Evolutionary conservation across 768 basidiomycete species (phyloP), one percentile per base, ranked within the genome.

Genomic region (Leccinellum luteum): DNA sequence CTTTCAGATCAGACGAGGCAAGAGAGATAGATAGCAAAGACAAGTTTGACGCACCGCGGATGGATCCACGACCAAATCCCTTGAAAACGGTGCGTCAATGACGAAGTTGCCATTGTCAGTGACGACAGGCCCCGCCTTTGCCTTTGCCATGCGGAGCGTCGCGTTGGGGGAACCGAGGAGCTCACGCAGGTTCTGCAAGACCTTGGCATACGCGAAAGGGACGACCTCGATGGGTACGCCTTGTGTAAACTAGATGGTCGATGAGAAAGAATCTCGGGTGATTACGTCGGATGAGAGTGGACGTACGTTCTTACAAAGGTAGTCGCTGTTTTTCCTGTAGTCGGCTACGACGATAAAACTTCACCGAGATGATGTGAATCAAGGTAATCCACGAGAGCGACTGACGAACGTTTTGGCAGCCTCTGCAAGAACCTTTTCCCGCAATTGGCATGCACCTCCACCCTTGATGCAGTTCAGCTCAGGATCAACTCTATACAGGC

Each of bases 381-480:
- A 23, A 2, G 17, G 34, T 14, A 13, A 14, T 19, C 14, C 44
- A 14, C 8, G 27, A 14, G 27, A 1, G 23, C 10, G 44, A 52
- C n/a, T 54, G 34, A 57, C 58, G 57, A 56, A 92, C 85, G 89
- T 93, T 59, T 82, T 81, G 12, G 97, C 97, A 31, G 94, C 95
- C 72, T 99, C 97, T 1, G 97, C 97, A 14, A 99, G 82, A 7
- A 99, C 94, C 73, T 99, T 99, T 76, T 99, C 97, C 28, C 95
- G 84, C 32, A 98, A 76, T 64, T 98, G 97, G 71, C 96, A 98
- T 1, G 94, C 96, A 3, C 96, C 96, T 56, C 96, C 96, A 7
- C 92, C 96, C 75, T 99, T 98, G 76, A 99, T 95, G 60, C 90
- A 90, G 74, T 98, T 95, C 52, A 99, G 78, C 41, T 84, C 73